phyloP scores from a whole-genome alignment of 2,329 filamentous ascomycete species.

The Lecanicillium sp. region DNA sequence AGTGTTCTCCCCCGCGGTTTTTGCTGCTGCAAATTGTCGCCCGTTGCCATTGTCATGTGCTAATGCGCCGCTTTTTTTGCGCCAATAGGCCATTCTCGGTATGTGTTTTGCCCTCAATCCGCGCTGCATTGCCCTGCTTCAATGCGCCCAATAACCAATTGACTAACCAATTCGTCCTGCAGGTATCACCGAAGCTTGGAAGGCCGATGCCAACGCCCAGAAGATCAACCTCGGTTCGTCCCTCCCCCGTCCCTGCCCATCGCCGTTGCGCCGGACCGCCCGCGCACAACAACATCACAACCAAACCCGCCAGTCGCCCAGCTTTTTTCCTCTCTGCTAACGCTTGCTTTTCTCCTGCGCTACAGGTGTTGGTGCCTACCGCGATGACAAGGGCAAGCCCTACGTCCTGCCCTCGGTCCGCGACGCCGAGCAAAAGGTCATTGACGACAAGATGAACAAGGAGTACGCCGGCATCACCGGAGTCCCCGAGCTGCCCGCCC shows the following conservation, averaged over 20 bases:
- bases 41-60: constrained; percentile 9
- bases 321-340: no score
- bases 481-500: constrained; percentile 87
- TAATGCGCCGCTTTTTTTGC: constrained; percentile 2
- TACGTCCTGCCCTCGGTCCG: constrained; percentile 93
- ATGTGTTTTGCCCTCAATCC: constrained; percentile 26
- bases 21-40: constrained; percentile 15
- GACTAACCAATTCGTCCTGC: constrained; percentile 15
- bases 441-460: constrained; percentile 77
- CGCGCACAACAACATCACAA: neutral
- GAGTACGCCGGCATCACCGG: constrained; percentile 98
- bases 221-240: constrained; percentile 92
- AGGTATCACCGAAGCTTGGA: constrained; percentile 98
- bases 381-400: constrained; percentile 95
- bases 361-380: constrained; percentile 89
- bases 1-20: constrained; percentile 17
- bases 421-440: constrained; percentile 79
- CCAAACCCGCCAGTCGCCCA: neutral
- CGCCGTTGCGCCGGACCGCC: constrained; percentile 3
- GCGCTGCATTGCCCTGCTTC: constrained; percentile 2
- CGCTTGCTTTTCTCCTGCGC: constrained; percentile 1
- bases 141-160: constrained; percentile 5
- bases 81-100: constrained; percentile 66
- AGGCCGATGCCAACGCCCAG: constrained; percentile 84
- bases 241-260: constrained; percentile 6